Base-by-base conservation (phyloP, 2,329 filamentous ascomycete species). In the Fusarium sp. region DNA sequence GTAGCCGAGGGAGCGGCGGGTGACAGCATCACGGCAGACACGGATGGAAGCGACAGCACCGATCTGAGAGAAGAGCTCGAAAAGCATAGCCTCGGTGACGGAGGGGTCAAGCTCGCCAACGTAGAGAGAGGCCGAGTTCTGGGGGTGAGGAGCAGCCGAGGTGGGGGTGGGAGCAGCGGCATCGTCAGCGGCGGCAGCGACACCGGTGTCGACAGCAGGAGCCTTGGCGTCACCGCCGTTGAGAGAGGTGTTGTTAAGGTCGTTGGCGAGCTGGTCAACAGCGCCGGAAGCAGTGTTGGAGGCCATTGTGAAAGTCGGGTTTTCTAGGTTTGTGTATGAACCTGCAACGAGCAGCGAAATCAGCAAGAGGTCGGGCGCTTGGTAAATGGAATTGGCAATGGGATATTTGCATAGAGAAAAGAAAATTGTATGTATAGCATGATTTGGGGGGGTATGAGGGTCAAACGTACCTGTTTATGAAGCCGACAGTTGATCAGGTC, bases 51-150 rank as follows among this genome's bases (percentile, higher is more conserved):
- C 95, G 74, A 99, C 95, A 75, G 96, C 94, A 72, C 95, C 95
- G 76, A 99, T 99, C 81, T 96, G 95, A 61, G 95, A 98, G 87
- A 99, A 99, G 67, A 99, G 91, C 88, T 99, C 95, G 81, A 98
- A 99, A 75, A 99, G 93, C 95, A 99, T 99, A 72, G 95, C 95
- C 87, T 99, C 95, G 68, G 95, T 99, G 78, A 99, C 95, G 63
- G 92, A 95, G 72, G 92, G 88, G 79, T 99, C 95, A 73, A 99
- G 92, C 85, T 99, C 95, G 79, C 95, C 95, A 71, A 99, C 95
- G 79, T 99, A 99, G 78, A 99, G 92, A 58, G 95, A 99, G 67
- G 95, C 95, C 49, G 95, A 98, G 79, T 96, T 94, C 78, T 92
- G 91, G 75, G 93, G 91, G 77, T 91, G 91, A 69, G 83, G 85